These are phyloP conservation scores for Plectosphaerella plurivora DNA, from an alignment of 2,329 filamentous ascomycete genomes.

Conservation along the genomic window DNA sequence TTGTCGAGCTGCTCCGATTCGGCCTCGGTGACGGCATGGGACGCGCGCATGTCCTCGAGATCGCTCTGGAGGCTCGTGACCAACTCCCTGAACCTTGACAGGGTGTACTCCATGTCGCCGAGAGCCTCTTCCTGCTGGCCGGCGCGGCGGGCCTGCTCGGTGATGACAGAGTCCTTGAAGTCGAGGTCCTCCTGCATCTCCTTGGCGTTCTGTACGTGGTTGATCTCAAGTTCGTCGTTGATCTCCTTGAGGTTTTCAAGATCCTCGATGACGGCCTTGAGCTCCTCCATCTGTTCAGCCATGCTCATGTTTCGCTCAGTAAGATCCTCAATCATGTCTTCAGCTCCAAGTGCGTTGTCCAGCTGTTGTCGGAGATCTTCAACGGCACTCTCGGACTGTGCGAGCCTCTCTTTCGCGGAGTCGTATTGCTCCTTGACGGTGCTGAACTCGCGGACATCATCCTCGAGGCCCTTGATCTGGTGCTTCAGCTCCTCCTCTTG, in stretches of 20 bases:
- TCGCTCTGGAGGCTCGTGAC: conserved; percentile 82
- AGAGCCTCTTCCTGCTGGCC: conserved; percentile 74
- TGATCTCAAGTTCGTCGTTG: conserved; percentile 89
- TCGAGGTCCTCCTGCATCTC: conserved; percentile 93
- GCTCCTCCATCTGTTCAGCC: conserved; percentile 76
- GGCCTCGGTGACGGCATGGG: conserved; percentile 85
- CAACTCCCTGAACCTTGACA: conserved; percentile 83
- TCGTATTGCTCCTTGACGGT: conserved; percentile 66
- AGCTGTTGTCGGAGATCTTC: conserved; percentile 88
- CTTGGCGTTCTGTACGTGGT: conserved; percentile 88
- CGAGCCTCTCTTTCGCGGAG: conserved; percentile 66
- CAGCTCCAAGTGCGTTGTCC: conserved; percentile 80
- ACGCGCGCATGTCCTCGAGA: conserved; percentile 86
- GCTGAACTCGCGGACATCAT: conserved; percentile 65
- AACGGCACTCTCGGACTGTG: conserved; percentile 67
- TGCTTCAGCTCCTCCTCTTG: conserved; percentile 75
- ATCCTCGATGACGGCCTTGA: conserved; percentile 78
- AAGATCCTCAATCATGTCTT: conserved; percentile 91
- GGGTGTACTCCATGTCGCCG: conserved; percentile 85
- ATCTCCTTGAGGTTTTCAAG: conserved; percentile 87
- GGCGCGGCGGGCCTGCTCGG: conserved; percentile 72
- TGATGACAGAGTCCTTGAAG: conserved; percentile 76
- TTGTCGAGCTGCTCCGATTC: conserved; percentile 88
- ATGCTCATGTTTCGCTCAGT: conserved; percentile 83
- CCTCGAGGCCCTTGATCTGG: conserved; percentile 69